Percentiles rank a stretch among this genome's conserved stretches.
These are phyloP conservation scores for Apiotrichum akiyoshidainum DNA, from an alignment of 1,284 basidiomycete genomes.

Conservation along the genomic window DNA sequence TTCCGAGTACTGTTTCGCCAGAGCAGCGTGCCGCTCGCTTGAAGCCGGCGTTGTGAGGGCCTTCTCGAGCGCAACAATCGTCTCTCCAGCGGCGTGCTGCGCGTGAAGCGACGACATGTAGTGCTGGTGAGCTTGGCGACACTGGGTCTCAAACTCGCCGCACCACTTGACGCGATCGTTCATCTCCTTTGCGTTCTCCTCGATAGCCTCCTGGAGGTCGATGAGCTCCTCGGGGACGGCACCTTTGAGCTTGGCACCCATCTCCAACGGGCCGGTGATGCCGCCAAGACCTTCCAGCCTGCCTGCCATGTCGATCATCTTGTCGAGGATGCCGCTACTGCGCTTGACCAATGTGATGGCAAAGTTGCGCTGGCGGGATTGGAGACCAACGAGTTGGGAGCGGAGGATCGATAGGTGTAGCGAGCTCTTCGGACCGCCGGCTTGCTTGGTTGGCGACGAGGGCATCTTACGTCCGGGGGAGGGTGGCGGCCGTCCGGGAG, in stretches of 20 bases:
- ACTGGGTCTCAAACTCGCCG: slow-evolving; percentile 33
- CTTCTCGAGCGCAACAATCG: slow-evolving; percentile 18
- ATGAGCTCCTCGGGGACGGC: slow-evolving; percentile 42
- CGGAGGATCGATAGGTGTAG: slow-evolving; percentile 47
- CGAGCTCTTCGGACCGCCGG: slow-evolving; percentile 12
- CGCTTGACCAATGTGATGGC: slow-evolving; percentile 26
- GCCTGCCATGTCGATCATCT: slow-evolving; percentile 46
- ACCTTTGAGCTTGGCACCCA: slow-evolving; percentile 12
- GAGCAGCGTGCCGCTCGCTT: slow-evolving; percentile 21
- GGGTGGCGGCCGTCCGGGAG: background rate
- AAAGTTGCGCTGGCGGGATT: slow-evolving; percentile 37
- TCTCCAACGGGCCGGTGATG: slow-evolving; percentile 24
- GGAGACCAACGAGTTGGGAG: slow-evolving; percentile 56
- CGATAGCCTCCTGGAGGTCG: slow-evolving; percentile 44
- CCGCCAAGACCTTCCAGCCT: slow-evolving; percentile 36
- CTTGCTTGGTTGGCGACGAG: slow-evolving; percentile 2
- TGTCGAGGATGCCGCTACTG: slow-evolving; percentile 36
- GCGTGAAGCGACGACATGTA: slow-evolving; percentile 21
- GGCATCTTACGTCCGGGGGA: background rate
- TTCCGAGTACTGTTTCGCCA: slow-evolving; percentile 15
- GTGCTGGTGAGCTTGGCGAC: slow-evolving; percentile 29
- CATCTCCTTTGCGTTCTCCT: slow-evolving; percentile 28
- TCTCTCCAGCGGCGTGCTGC: slow-evolving; percentile 11
- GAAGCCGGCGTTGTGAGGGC: slow-evolving; percentile 25
- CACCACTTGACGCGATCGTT: slow-evolving; percentile 28